These are phyloP conservation scores for Lepiota venenata DNA, from an alignment of 768 basidiomycete genomes.

Conservation along the genomic window DNA sequence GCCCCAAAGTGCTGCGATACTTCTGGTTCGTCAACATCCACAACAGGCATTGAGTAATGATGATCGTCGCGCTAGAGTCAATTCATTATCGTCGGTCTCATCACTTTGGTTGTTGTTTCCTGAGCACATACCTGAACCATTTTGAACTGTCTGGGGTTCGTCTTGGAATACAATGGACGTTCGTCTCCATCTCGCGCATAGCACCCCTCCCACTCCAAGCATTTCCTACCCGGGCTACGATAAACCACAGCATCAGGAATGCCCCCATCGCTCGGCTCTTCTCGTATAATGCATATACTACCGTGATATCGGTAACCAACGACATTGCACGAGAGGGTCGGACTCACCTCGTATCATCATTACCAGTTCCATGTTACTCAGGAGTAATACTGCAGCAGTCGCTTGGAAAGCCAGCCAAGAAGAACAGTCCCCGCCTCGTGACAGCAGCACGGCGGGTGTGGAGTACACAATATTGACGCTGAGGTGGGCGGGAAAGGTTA, in stretches of 20 bases:
- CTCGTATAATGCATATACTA: slow-evolving; percentile 1
- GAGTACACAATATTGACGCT: neutral
- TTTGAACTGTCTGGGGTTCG: neutral
- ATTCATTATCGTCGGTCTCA: too few relatives aligned
- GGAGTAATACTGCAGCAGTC: neutral
- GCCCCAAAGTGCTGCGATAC: neutral
- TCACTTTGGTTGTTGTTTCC: neutral
- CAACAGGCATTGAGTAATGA: neutral
- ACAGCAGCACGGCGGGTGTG: neutral
- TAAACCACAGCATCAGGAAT: neutral
- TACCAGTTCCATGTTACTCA: neutral
- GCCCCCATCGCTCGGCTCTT: neutral
- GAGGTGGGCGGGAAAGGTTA: neutral
- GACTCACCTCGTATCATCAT: slow-evolving; percentile 4
- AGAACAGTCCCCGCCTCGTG: neutral
- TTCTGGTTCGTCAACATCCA: neutral
- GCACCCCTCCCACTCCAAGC: neutral
- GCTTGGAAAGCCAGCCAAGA: neutral
- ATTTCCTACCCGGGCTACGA: neutral
- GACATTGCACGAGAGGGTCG: neutral
- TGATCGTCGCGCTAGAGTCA: neutral
- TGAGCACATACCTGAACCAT: slow-evolving; percentile 2
- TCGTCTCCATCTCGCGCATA: neutral
- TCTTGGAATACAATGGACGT: neutral
- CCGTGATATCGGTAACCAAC: neutral